Evolutionary conservation across 2,329 filamentous ascomycete species (phyloP), one percentile per base, ranked within the genome.

Genomic region (Epichloe bromicola): DNA sequence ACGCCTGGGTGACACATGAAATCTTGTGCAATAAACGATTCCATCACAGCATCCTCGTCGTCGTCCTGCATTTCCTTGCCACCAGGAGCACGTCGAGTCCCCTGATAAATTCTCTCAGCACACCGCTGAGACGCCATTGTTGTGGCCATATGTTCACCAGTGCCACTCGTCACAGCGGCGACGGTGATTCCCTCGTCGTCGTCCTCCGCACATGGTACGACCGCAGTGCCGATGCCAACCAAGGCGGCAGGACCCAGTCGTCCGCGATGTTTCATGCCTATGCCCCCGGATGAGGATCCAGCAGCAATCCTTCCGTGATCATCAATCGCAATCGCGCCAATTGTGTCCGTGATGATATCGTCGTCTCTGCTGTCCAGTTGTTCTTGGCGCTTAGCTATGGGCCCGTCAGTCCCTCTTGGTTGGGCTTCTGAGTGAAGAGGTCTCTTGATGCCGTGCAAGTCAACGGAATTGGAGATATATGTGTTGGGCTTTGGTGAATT

Each of bases 71-170:
- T 72, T 55, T 86, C 80, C 7, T 67, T 66, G 6, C 88, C 88
- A 15, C 72, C 76, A 47, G 67, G 69, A 2, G 71, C 76, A 57
- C 79, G 82, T 61, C 74, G 78, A 46, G 75, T 84, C 58, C 75
- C 79, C 57, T 84, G 79, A 63, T 89, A 95, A 26, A 98, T 75
- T 44, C 93, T 80, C 57, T 91, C 86, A 1, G 90, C 89, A 63
- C 89, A 95, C 51, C 85, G 83, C 53, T 85, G 83, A 6, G 93
- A 90, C 11, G 93, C 91, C 76, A 94, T 85, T 0, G 90, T 94
- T 0, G 91, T 96, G 37, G 89, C 87, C 86, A 98, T 98, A 64
- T 98, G 93, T 68, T 98, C 93, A 46, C 93, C 93, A 3, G 93
- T 98, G 30, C 93, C 93, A 63, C 88, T 95, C 39, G 89, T 94